Conservation (phyloP, 352 stramenopile species). For the Plasmopara viticola region DNA sequence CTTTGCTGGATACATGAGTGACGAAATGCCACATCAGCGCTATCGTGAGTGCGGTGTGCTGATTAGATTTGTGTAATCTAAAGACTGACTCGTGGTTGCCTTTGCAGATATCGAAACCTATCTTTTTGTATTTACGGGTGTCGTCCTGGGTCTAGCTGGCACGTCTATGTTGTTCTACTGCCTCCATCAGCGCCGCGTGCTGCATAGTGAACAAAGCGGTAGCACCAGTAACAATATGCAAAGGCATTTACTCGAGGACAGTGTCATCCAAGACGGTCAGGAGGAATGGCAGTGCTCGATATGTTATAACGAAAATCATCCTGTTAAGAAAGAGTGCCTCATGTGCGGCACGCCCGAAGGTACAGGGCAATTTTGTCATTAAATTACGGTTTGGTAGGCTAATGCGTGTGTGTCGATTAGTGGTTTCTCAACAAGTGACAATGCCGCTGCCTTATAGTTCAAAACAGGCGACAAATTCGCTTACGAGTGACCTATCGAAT, state of each 20-base stretch:
- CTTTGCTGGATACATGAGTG: slow-evolving; percentile 5
- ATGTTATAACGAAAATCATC: slow-evolving; percentile 83
- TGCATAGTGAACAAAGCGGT: slow-evolving; percentile 52
- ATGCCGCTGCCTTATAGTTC: slow-evolving; percentile 16
- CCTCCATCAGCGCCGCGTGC: slow-evolving; percentile 54
- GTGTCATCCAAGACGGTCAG: slow-evolving; percentile 61
- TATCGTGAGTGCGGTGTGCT: slow-evolving; percentile 12
- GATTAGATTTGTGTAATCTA: background rate
- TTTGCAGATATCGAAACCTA: slow-evolving; percentile 44
- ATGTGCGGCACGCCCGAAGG: slow-evolving; percentile 78
- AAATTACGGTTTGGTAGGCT: background rate
- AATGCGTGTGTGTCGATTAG: slow-evolving; percentile 15
- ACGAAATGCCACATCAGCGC: slow-evolving; percentile 8
- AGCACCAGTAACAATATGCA: slow-evolving; percentile 87
- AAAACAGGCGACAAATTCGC: slow-evolving; percentile 20
- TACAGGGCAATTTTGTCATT: slow-evolving; percentile 6
- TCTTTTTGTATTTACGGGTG: slow-evolving; percentile 68
- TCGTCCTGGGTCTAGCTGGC: slow-evolving; percentile 39
- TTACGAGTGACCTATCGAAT: slow-evolving; percentile 19
- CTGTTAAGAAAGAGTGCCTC: slow-evolving; percentile 71
- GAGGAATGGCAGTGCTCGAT: slow-evolving; percentile 78
- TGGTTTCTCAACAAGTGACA: slow-evolving; percentile 59
- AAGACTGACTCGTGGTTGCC: background rate
- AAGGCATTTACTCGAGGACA: slow-evolving; percentile 75
- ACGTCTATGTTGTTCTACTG: slow-evolving; percentile 53